A percentile compares a stretch with the other conserved stretches of the same genome.
Evolutionary conservation across 1,284 basidiomycete species (phyloP).

Genomic region (Pascua sp.): DNA sequence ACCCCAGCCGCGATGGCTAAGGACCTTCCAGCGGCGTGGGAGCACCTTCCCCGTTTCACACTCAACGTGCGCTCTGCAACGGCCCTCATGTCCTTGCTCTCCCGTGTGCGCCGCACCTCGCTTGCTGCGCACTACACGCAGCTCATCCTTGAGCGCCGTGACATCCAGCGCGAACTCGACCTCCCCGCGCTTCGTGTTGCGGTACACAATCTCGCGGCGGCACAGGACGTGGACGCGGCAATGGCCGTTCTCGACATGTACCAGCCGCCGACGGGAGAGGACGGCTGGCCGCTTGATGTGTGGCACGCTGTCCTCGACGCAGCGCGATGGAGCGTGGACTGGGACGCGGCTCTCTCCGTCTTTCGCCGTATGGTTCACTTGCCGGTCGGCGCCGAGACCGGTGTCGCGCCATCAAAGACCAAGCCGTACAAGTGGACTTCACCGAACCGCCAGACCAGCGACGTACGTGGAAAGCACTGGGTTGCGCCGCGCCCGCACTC

Average conservation of each 20-base stretch:
- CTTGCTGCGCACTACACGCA: constrained; percentile 21
- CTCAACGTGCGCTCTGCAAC: constrained; percentile 22
- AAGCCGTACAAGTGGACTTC: constrained; percentile 9
- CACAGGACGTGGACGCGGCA: constrained; percentile 19
- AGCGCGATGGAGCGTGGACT: constrained; percentile 36
- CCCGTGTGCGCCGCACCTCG: constrained; percentile 6
- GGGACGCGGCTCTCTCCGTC: constrained; percentile 25
- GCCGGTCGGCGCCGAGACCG: constrained; percentile 16
- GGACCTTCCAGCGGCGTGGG: constrained; percentile 1
- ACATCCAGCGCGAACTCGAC: constrained; percentile 11
- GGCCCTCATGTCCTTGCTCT: constrained; percentile 19
- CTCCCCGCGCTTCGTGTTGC: constrained; percentile 14
- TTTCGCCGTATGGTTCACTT: constrained; percentile 32
- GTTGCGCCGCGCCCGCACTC: constrained; percentile 6
- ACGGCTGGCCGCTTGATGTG: constrained; percentile 27
- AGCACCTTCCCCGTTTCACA: constrained; percentile 12
- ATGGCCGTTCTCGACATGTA: constrained; percentile 25
- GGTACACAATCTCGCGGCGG: constrained; percentile 11
- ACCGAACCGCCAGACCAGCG: constrained; percentile 19
- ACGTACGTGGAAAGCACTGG: constrained; percentile 19
- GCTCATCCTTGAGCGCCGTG: constrained; percentile 17
- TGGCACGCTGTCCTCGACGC: constrained; percentile 27
- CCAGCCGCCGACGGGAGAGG: constrained; percentile 20
- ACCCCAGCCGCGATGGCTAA: neutral
- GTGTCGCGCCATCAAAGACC: neutral